phyloP scores from a whole-genome alignment of 768 basidiomycete species.

The Ramaria sp. region DNA sequence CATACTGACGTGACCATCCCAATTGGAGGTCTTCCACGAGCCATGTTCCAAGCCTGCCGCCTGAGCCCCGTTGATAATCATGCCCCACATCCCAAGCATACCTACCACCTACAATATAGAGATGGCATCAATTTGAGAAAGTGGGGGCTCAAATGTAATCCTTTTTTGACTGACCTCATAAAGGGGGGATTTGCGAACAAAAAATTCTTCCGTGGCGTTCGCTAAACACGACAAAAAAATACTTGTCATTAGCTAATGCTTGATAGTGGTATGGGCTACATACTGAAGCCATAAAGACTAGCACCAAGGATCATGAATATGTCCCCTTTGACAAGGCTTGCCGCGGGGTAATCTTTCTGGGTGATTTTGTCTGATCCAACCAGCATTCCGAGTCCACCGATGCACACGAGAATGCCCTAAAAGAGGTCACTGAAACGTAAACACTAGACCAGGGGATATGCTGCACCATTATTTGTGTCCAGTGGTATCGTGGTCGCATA shows the following conservation, averaged over 20 bases:
- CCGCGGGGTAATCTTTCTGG: conserved; percentile 59
- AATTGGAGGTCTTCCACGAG: conserved; percentile 51
- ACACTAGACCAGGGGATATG: not conserved
- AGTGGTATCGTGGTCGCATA: conserved; percentile 69
- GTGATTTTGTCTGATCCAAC: conserved; percentile 72
- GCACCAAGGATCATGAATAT: conserved; percentile 82
- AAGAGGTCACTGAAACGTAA: not conserved
- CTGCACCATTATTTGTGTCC: conserved; percentile 69
- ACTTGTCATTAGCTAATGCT: not conserved
- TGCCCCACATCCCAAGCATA: conserved; percentile 78
- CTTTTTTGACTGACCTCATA: conserved; percentile 48
- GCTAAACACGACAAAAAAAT: conserved; percentile 30
- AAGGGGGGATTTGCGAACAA: conserved; percentile 67
- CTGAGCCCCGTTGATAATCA: conserved; percentile 69
- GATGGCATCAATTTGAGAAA: not conserved
- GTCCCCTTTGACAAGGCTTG: conserved; percentile 64
- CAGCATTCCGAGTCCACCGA: conserved; percentile 68
- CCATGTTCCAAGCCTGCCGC: conserved; percentile 65
- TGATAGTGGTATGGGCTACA: conserved; percentile 18
- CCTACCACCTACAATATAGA: conserved; percentile 49
- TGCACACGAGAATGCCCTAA: conserved; percentile 63
- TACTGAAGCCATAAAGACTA: conserved; percentile 79
- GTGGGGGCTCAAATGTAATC: not conserved
- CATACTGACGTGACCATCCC: conserved; percentile 65
- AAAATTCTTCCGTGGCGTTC: conserved; percentile 82